Evolutionary conservation across 2,329 filamentous ascomycete genomes (phyloP), one percentile per base, ranked within the genome.

Genomic region (Xylariales sp.): DNA sequence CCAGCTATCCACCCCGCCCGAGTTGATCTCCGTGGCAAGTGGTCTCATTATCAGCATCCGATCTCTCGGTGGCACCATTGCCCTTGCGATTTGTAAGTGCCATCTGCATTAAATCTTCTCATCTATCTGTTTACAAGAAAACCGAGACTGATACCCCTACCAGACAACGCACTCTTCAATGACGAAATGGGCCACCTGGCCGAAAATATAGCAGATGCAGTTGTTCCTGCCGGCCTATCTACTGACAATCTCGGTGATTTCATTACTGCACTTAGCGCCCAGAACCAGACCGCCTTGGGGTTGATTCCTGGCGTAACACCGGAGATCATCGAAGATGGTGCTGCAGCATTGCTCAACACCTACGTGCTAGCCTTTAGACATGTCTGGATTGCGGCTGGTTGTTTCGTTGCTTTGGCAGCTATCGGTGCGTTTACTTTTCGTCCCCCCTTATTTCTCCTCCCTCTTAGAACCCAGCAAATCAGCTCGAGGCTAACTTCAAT

Each of bases 41-140:
- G 51, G 53, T 5, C 48, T 67, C 13, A 53, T 66, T 23, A 63
- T 66, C 20, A 51, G 57, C 24, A 48, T 62, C 3, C 50, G 63
- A 5, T 63, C 60, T 12, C 57, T 76, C 4, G 72, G 72, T 4
- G 66, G 66, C 33, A 69, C 70, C 2, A 50, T 75, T 11, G 72
- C 70, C 20, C 53, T 76, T 13, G 72, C 70, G 4, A 60, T 74
- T 30, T 59, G 32, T n/a, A n/a, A n/a, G n/a, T n/a, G n/a, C n/a
- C n/a, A n/a, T n/a, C n/a, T n/a, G n/a, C n/a, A n/a, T n/a, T n/a
- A n/a, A n/a, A n/a, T n/a, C n/a, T n/a, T n/a, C n/a, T n/a, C n/a
- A n/a, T n/a, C n/a, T n/a, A n/a, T n/a, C n/a, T n/a, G n/a, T n/a
- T n/a, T n/a, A n/a, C n/a, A n/a, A n/a, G n/a, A n/a, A n/a, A n/a